Conservation (phyloP, 2,329 filamentous ascomycete species). For the Stagonosporopsis vannaccii region DNA sequence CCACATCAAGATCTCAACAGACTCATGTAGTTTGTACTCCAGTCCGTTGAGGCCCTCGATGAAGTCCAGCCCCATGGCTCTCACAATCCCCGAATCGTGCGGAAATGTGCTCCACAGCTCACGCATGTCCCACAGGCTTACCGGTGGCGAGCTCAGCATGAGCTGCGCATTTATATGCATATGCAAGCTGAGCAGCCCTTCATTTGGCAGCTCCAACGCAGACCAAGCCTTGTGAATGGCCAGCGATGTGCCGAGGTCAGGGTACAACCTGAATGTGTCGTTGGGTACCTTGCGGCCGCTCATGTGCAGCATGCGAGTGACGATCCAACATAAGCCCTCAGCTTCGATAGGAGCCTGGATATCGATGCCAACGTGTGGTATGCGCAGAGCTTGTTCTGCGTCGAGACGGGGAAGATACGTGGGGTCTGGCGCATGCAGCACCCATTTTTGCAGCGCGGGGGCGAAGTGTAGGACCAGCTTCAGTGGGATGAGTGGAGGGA, state of each 20-base stretch:
- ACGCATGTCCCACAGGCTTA: slow-evolving; percentile 22
- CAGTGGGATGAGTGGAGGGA: slow-evolving; percentile 32
- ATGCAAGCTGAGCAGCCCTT: slow-evolving; percentile 23
- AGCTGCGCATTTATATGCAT: slow-evolving; percentile 26
- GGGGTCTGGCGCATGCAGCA: slow-evolving; percentile 21
- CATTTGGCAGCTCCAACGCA: slow-evolving; percentile 25
- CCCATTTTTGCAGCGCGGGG: slow-evolving; percentile 27
- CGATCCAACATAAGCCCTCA: slow-evolving; percentile 26
- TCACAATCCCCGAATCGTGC: slow-evolving; percentile 13
- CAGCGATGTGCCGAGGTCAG: slow-evolving; percentile 18
- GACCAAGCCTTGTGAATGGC: slow-evolving; percentile 32
- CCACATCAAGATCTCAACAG: slow-evolving; percentile 2
- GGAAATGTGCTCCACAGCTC: slow-evolving; percentile 28
- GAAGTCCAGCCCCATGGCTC: slow-evolving; percentile 28
- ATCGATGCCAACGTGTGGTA: slow-evolving; percentile 29
- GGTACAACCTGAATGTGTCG: slow-evolving; percentile 12
- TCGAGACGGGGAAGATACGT: background rate
- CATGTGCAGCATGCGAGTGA: slow-evolving; percentile 29
- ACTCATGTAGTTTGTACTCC: slow-evolving; percentile 12
- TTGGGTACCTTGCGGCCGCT: slow-evolving; percentile 9
- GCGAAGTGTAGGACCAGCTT: slow-evolving; percentile 30
- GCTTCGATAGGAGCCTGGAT: slow-evolving; percentile 24
- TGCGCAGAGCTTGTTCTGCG: slow-evolving; percentile 11
- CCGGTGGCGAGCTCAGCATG: slow-evolving; percentile 11
- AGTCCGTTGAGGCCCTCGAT: slow-evolving; percentile 13